Conservation (phyloP, 2,329 filamentous ascomycete genomes). For the Scedosporium minutisporum region DNA sequence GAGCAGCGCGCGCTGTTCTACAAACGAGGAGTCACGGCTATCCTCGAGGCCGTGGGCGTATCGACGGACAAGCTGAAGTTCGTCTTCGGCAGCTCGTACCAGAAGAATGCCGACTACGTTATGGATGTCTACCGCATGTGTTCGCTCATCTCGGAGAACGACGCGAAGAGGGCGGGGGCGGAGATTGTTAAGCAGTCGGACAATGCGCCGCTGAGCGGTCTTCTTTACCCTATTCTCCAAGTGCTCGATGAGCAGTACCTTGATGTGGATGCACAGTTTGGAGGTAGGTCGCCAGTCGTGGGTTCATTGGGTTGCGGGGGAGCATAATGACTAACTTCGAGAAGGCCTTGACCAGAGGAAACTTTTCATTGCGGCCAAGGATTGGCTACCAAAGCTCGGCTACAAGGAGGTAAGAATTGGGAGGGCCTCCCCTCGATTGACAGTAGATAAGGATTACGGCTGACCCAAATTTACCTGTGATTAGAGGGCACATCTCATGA, state of each 20-base stretch:
- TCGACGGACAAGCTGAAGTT: constrained; percentile 72
- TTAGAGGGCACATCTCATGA: constrained; percentile 28
- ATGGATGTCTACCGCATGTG: constrained; percentile 82
- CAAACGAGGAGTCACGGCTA: constrained; percentile 60
- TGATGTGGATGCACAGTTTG: constrained; percentile 79
- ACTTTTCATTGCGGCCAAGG: constrained; percentile 76
- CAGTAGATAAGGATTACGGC: neutral
- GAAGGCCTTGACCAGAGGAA: constrained; percentile 68
- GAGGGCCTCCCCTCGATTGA: neutral
- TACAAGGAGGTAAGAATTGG: constrained; percentile 51
- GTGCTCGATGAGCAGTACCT: constrained; percentile 86
- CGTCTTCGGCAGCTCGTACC: constrained; percentile 76
- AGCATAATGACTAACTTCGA: constrained; percentile 10
- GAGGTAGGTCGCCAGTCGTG: constrained; percentile 34
- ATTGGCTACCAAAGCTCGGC: constrained; percentile 75
- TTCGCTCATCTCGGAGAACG: constrained; percentile 54
- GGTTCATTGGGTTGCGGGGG: neutral
- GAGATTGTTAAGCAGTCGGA: constrained; percentile 90
- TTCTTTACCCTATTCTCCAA: constrained; percentile 52
- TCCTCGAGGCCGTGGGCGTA: constrained; percentile 70
- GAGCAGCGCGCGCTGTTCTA: constrained; percentile 79
- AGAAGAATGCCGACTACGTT: constrained; percentile 61
- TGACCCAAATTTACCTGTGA: constrained; percentile 22
- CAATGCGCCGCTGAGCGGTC: constrained; percentile 55
- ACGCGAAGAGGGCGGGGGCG: constrained; percentile 82